phyloP scores from a whole-genome alignment of 2,329 filamentous ascomycete genomes.

The Fusarium tuaranense region DNA sequence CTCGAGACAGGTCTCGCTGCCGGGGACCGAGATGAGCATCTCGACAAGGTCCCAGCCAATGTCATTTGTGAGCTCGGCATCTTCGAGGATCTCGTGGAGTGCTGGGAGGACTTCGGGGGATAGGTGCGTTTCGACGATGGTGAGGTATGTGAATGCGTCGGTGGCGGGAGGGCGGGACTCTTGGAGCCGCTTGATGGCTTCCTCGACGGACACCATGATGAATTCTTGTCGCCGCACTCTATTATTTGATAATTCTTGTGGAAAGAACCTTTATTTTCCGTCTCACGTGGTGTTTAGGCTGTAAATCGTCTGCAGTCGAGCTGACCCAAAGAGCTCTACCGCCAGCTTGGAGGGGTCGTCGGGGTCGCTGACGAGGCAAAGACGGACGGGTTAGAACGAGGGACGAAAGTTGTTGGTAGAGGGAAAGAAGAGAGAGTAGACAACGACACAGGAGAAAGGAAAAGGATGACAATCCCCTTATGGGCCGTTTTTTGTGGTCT shows the following conservation, averaged over 20 bases:
- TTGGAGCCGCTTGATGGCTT: slow-evolving; percentile 58
- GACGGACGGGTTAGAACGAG: not conserved
- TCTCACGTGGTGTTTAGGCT: slow-evolving; percentile 4
- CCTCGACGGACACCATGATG: slow-evolving; percentile 51
- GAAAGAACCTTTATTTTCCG: not conserved
- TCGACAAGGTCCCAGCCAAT: slow-evolving; percentile 89
- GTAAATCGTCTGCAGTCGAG: slow-evolving; percentile 9
- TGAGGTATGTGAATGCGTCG: slow-evolving; percentile 82
- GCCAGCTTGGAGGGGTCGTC: slow-evolving; percentile 26
- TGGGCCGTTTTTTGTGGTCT: slow-evolving; percentile 29
- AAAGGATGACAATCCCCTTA: slow-evolving; percentile 10
- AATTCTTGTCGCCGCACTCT: not conserved
- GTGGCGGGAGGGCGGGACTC: slow-evolving; percentile 64
- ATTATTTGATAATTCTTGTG: not conserved
- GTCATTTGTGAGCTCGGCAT: slow-evolving; percentile 75
- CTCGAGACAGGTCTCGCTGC: slow-evolving; percentile 77
- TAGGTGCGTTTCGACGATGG: slow-evolving; percentile 80
- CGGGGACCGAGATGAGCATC: slow-evolving; percentile 75
- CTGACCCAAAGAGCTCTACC: slow-evolving; percentile 2
- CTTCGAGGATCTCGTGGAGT: slow-evolving; percentile 76
- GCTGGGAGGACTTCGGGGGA: slow-evolving; percentile 74
- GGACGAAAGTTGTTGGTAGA: slow-evolving; percentile 1
- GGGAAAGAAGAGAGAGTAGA: not conserved
- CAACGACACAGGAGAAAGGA: not conserved
- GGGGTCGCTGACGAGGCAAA: slow-evolving; percentile 16